Evolutionary conservation across 108 stramenopile species (phyloP).

Genomic region (Cyclotella cryptica): DNA sequence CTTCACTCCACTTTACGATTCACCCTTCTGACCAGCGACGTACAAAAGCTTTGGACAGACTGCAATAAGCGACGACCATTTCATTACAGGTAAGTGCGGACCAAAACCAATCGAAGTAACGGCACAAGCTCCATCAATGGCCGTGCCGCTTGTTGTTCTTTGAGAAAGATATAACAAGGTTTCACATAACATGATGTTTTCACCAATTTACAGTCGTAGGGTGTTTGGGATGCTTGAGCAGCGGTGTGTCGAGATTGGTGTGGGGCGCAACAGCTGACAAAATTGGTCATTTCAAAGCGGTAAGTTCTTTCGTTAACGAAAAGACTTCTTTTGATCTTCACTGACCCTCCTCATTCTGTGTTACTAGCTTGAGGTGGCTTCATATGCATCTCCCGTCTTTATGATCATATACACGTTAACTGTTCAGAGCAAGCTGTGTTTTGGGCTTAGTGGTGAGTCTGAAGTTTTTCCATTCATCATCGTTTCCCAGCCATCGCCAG

Average conservation of each 20-base stretch:
- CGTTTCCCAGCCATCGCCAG: not conserved
- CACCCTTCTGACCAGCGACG: constrained; percentile 14
- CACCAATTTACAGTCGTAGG: constrained; percentile 33
- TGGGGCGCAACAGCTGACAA: constrained; percentile 48
- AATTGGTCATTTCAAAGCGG: constrained; percentile 48
- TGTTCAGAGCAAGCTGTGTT: constrained; percentile 41
- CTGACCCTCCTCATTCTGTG: not conserved
- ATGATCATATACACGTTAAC: constrained; percentile 49
- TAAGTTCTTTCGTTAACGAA: not conserved
- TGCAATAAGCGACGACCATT: constrained; percentile 45
- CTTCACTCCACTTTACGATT: not conserved
- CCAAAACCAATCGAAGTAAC: no score
- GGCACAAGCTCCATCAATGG: no score
- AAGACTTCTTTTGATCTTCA: not conserved
- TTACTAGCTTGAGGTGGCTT: constrained; percentile 28
- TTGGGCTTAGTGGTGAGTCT: constrained; percentile 15
- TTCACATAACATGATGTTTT: not conserved
- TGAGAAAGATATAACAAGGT: no score
- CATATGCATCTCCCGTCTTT: constrained; percentile 38
- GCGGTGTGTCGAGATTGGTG: constrained; percentile 37
- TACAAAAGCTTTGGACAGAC: constrained; percentile 50
- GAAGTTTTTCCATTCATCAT: not conserved
- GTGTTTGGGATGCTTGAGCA: constrained; percentile 48
- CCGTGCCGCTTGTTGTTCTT: not conserved
- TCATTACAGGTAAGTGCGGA: constrained; percentile 23